Conservation (phyloP, 1,284 basidiomycete species). For the Rhizoctonia solani region DNA sequence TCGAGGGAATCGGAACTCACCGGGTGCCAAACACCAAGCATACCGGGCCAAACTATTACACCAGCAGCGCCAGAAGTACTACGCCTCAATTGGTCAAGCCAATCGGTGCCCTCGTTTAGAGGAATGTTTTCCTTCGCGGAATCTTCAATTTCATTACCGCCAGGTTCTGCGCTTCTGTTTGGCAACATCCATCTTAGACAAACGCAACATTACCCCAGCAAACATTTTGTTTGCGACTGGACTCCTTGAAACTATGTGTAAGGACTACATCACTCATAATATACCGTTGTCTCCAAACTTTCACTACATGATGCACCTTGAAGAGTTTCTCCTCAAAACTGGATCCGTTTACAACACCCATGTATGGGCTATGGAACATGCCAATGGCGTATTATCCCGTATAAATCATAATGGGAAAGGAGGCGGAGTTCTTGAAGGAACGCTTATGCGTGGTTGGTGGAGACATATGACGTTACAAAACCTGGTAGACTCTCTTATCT, state of each 20-base stretch:
- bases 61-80: neutral
- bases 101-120: neutral
- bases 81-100: slow-evolving; percentile 4
- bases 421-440: neutral
- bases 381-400: neutral
- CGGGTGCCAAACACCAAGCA: neutral
- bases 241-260: neutral
- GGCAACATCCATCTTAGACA: neutral
- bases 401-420: slow-evolving; percentile 8
- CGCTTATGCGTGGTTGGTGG: slow-evolving; percentile 22
- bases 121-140: neutral
- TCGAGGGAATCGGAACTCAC: neutral
- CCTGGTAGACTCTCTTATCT: neutral
- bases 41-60: slow-evolving; percentile 9
- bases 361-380: slow-evolving; percentile 6
- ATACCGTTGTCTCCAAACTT: neutral
- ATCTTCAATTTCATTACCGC: neutral
- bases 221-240: neutral
- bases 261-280: neutral
- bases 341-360: slow-evolving; percentile 11
- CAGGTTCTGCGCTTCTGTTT: slow-evolving; percentile 12
- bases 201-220: neutral
- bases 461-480: neutral
- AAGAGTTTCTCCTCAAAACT: slow-evolving; percentile 7
- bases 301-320: slow-evolving; percentile 18